Conservation (phyloP, 2,329 filamentous ascomycete species). For the Nemania abortiva region DNA sequence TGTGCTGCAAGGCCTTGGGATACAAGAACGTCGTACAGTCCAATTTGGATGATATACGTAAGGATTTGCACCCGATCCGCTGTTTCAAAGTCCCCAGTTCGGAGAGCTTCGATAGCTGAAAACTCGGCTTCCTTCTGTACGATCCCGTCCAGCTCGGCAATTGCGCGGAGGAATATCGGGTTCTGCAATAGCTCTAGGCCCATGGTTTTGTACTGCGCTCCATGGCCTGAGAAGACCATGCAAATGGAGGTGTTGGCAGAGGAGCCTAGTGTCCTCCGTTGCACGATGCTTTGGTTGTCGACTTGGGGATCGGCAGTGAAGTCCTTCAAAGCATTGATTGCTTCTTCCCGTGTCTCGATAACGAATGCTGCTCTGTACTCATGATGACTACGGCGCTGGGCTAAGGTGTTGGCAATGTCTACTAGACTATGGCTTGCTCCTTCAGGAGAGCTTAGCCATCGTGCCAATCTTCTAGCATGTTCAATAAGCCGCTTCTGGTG, state of each 20-base stretch:
- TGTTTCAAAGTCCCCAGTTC: constrained; percentile 39
- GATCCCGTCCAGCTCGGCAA: constrained; percentile 47
- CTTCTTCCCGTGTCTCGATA: constrained; percentile 17
- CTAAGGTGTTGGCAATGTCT: constrained; percentile 18
- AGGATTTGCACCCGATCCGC: constrained; percentile 52
- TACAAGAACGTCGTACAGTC: constrained; percentile 49
- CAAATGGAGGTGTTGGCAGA: constrained; percentile 27
- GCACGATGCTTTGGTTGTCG: constrained; percentile 29
- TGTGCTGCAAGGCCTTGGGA: constrained; percentile 50
- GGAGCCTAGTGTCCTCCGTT: neutral
- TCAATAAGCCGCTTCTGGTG: neutral
- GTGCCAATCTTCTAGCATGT: neutral
- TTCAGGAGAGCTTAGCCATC: neutral
- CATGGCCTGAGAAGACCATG: constrained; percentile 57
- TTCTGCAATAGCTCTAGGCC: constrained; percentile 53
- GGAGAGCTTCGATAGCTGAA: constrained; percentile 39
- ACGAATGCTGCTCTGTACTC: constrained; percentile 30
- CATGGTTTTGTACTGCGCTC: constrained; percentile 58
- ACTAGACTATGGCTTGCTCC: neutral
- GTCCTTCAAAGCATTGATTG: neutral
- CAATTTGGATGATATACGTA: constrained; percentile 55
- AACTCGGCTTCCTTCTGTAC: constrained; percentile 44
- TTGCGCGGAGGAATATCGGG: constrained; percentile 45
- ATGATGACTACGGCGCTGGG: constrained; percentile 28
- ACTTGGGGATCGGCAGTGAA: constrained; percentile 11